Base-by-base conservation (phyloP, 805 yeast species). In the Lachancea kluyveri region DNA sequence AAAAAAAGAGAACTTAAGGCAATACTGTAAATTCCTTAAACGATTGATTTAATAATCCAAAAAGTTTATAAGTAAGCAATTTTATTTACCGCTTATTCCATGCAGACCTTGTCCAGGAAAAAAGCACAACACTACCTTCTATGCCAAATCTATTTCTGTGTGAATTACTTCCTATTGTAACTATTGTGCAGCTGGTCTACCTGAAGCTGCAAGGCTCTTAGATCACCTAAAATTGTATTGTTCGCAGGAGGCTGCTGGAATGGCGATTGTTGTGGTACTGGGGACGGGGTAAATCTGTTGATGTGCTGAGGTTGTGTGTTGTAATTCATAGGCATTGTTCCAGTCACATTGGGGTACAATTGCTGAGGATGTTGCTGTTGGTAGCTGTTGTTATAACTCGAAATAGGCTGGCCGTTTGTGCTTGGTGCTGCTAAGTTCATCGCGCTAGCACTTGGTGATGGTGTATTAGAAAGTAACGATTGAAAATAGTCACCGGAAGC, bases 141-240 rank as follows among this genome's bases (percentile, higher is more conserved):
- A 19, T 19, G 8, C 8, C 21, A 19, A 19, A 19, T 19, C 8
- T 19, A 19, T 19, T 8, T 19, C n/a, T n/a, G n/a, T n/a, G 38
- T 18, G n/a, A n/a, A n/a, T n/a, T n/a, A n/a, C n/a, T n/a, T n/a
- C n/a, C 44, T 38, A 14, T 42, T 41, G 33, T 53, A 53, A 3
- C 38, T 28, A 21, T 45, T 50, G 23, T 59, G 59, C 21, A 79
- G 59, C 31, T 68, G 65, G 44, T 80, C 81, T 14, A 80, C 85
- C 52, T 80, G 87, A 21, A 68, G 78, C 45, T 79, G 85, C 28
- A 80, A 62, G 6, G 79, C 79, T 46, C 70, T 70, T 36, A 80
- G 60, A 48, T 79, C 81, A 28, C 79, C 77, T 42, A 80, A 54
- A 14, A 79, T 72, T 39, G 78, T 74, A 3, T 69, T 47, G 11